These are phyloP conservation scores for Heterobasidion parviporum DNA, from an alignment of 1,284 basidiomycete genomes.

Conservation along the genomic window DNA sequence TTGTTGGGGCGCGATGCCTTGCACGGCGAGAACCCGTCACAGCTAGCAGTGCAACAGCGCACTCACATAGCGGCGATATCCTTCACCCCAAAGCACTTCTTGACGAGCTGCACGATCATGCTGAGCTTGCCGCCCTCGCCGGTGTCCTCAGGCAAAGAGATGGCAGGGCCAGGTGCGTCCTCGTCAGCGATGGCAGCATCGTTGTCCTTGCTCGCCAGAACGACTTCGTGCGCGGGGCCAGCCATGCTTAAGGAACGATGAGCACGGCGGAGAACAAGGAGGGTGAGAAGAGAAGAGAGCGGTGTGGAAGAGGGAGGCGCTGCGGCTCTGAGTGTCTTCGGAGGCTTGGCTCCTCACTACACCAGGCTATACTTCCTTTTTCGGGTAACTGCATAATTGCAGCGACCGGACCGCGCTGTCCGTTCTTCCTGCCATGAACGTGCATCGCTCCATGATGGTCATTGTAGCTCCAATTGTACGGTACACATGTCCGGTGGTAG, in stretches of 20 bases:
- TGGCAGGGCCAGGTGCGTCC: constrained; percentile 35
- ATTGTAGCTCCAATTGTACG: too few relatives aligned
- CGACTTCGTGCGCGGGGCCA: neutral
- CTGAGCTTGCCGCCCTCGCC: constrained; percentile 86
- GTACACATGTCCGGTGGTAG: too few relatives aligned
- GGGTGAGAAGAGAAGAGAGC: neutral
- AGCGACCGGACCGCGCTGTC: too few relatives aligned
- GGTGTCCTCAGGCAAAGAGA: constrained; percentile 71
- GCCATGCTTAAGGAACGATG: neutral
- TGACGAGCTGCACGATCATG: constrained; percentile 83
- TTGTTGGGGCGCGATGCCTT: neutral
- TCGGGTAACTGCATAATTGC: too few relatives aligned
- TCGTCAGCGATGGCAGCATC: constrained; percentile 29
- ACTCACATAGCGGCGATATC: constrained; percentile 83
- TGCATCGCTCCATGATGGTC: too few relatives aligned
- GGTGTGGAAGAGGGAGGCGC: too few relatives aligned
- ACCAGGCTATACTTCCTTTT: too few relatives aligned
- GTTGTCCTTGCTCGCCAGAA: constrained; percentile 31
- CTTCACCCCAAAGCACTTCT: constrained; percentile 83
- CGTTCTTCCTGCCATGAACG: too few relatives aligned
- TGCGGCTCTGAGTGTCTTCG: neutral
- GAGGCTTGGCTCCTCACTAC: too few relatives aligned
- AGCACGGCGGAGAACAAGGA: neutral
- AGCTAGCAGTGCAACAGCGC: neutral
- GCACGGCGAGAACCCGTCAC: neutral